phyloP scores from a whole-genome alignment of 139 green algal species.

The Ettlia oleoabundans region DNA sequence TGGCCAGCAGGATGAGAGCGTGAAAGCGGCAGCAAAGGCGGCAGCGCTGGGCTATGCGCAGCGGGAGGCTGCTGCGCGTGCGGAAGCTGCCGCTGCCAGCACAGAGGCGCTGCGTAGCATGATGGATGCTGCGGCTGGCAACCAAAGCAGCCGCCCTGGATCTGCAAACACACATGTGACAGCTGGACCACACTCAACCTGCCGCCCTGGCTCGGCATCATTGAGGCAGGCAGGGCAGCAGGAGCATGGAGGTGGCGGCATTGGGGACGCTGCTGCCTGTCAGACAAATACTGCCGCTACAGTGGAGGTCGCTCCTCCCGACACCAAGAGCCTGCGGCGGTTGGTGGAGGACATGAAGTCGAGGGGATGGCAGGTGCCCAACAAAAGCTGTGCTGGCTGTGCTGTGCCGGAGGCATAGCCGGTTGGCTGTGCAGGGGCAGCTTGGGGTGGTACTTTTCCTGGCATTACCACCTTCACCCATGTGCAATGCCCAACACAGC shows the following conservation, averaged over 20 bases:
- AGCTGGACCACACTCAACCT: too few relatives aligned
- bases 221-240: background rate
- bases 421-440: too few relatives aligned
- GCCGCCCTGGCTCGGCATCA: background rate
- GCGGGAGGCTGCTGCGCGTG: background rate
- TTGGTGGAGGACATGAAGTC: constrained; percentile 20
- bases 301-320: background rate
- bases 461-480: too few relatives aligned
- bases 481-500: too few relatives aligned
- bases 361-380: constrained; percentile 20
- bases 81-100: background rate
- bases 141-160: background rate
- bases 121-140: background rate
- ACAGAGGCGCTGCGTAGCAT: background rate
- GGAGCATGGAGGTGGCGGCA: background rate
- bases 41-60: background rate
- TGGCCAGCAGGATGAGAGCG: constrained; percentile 8
- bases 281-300: too few relatives aligned
- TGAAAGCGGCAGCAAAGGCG: background rate
- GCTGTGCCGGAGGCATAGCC: background rate
- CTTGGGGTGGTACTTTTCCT: too few relatives aligned
- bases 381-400: background rate
- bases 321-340: constrained; percentile 31
- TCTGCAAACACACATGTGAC: background rate
- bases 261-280: background rate